Evolutionary conservation across 495 filamentous ascomycete genomes (phyloP), one percentile per base, ranked within the genome.

Genomic region (Penicillium coffeae): DNA sequence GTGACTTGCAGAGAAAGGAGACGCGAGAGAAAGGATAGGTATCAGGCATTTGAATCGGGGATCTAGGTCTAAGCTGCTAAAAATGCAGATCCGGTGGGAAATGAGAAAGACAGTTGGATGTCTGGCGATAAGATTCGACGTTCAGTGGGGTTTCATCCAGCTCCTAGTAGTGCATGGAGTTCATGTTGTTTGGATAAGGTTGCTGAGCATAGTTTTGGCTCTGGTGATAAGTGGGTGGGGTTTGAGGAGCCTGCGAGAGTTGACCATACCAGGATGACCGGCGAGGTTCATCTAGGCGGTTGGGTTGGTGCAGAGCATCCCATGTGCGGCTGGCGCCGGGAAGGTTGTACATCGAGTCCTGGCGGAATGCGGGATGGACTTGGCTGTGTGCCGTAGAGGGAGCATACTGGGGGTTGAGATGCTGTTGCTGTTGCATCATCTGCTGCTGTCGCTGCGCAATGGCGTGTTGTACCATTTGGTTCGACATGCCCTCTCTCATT

Each of bases 381-480:
- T 53, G 50, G 43, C 21, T 54, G 56, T 20, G 58, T 36, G 2
- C 41, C 56, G 21, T 65, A 60, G 15, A 59, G 27, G 51, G 44
- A 19, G 47, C 43, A 18, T 58, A 63, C 42, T 67, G 70, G 42
- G 34, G 27, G 16, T 37, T n/a, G 13, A 21, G 32, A 18, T 39
- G n/a, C 42, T 72, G 70, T 33, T 77, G 71, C 30, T 86, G 77
- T 21, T 51, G 35, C 27, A 42, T 40, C 50, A 58, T 45, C 12
- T 84, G 77, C 16, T 85, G 82, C 49, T 88, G 83, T 14, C 85
- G 79, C 47, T 88, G 85, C 12, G 81, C 78, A 56, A 90, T 89
- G n/a, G 87, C 89, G 47, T 87, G 80, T 47, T 90, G 84, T 9
- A 89, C 87, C 53, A 87, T 83, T 51, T 86, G 78, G 44, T 82